Evolutionary conservation across 2,329 filamentous ascomycete species (phyloP).

Genomic region (Penicillium hordei): DNA sequence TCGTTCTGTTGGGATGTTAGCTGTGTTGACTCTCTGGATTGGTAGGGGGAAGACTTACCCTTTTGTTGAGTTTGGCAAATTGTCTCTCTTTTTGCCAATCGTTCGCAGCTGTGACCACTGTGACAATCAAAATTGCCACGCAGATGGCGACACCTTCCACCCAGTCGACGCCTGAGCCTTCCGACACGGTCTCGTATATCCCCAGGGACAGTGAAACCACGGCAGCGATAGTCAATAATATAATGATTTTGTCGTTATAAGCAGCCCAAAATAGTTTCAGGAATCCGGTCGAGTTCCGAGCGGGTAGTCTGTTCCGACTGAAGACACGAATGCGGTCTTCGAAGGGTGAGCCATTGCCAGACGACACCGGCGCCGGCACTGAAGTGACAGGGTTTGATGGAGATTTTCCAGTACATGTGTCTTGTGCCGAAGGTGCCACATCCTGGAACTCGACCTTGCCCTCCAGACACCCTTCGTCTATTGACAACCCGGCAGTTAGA

Average conservation of each 20-base stretch:
- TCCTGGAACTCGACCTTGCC: constrained; percentile 72
- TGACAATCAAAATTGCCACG: constrained; percentile 64
- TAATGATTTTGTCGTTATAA: constrained; percentile 72
- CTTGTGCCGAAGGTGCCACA: constrained; percentile 47
- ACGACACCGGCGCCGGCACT: constrained; percentile 5
- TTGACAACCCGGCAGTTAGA: constrained; percentile 69
- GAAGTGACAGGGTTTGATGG: background rate
- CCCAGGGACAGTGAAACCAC: constrained; percentile 68
- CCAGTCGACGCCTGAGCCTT: constrained; percentile 58
- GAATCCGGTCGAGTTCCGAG: constrained; percentile 63
- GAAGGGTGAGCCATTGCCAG: constrained; percentile 38
- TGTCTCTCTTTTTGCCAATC: constrained; percentile 69
- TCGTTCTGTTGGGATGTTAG: constrained; percentile 53
- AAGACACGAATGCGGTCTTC: constrained; percentile 61
- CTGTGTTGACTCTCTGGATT: background rate
- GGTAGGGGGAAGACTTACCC: constrained; percentile 28
- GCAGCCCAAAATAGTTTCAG: constrained; percentile 65
- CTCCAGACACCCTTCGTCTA: constrained; percentile 68
- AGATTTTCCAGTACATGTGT: constrained; percentile 19
- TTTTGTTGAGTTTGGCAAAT: constrained; percentile 61
- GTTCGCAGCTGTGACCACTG: constrained; percentile 62
- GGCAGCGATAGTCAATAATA: constrained; percentile 67
- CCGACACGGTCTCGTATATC: constrained; percentile 64
- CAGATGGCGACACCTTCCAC: constrained; percentile 67
- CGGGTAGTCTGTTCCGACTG: constrained; percentile 61